These are phyloP conservation scores for Hymenoscyphus salicellus DNA, from an alignment of 2,329 filamentous ascomycete species.

Conservation along the genomic window DNA sequence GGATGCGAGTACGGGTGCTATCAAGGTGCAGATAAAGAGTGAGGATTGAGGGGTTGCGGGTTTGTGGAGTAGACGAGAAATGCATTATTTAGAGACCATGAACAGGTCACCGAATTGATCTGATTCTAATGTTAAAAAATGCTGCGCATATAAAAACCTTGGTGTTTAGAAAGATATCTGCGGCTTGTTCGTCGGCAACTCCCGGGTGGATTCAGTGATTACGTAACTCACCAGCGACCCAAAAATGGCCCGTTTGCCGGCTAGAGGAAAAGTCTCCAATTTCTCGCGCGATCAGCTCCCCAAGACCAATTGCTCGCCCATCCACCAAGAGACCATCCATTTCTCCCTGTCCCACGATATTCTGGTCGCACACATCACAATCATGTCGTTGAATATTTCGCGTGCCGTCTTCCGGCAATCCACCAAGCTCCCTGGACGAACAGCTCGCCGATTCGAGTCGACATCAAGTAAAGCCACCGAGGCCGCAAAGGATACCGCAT, in stretches of 20 bases:
- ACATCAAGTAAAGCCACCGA: slow-evolving; percentile 49
- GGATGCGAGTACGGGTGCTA: slow-evolving; percentile 87
- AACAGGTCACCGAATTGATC: too few species aligned
- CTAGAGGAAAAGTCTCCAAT: slow-evolving; percentile 24
- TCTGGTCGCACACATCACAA: slow-evolving; percentile 24
- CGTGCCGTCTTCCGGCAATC: slow-evolving; percentile 34
- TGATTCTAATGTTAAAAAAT: too few species aligned
- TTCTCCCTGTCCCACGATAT: slow-evolving; percentile 21
- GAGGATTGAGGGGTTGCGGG: slow-evolving; percentile 27
- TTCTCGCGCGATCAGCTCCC: slow-evolving; percentile 23
- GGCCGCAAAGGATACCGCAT: slow-evolving; percentile 40
- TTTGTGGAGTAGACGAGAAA: neutral
- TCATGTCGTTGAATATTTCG: slow-evolving; percentile 34
- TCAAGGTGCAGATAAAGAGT: slow-evolving; percentile 94
- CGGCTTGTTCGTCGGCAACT: neutral
- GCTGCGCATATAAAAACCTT: too few species aligned
- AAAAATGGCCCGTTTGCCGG: slow-evolving; percentile 18
- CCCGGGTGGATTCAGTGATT: neutral
- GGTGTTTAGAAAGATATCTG: neutral
- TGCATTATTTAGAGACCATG: too few species aligned
- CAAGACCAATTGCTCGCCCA: slow-evolving; percentile 29
- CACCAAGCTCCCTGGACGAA: slow-evolving; percentile 30
- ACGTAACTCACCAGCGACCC: neutral
- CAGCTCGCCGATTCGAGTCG: slow-evolving; percentile 53
- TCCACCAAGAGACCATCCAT: slow-evolving; percentile 19